A percentile compares a stretch with the other conserved stretches of the same genome.
Evolutionary conservation across 129 eudicot species (phyloP).

Genomic region (Apium graveolens): DNA sequence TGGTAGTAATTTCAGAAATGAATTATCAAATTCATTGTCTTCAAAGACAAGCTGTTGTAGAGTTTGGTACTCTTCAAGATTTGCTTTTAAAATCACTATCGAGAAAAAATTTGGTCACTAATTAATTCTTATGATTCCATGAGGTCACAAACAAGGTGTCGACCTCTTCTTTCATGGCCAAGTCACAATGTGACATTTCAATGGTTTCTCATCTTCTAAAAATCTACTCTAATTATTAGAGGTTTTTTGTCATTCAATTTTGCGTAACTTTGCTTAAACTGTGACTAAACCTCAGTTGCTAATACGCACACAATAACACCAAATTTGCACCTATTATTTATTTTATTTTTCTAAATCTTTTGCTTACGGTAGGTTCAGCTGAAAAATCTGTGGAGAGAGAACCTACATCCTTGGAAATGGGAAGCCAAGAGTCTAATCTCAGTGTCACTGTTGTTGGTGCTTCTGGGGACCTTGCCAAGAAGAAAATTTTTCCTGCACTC

Average conservation of each 20-base stretch:
- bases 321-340: not conserved
- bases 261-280: not conserved
- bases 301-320: not conserved
- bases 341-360: not conserved
- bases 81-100: no score
- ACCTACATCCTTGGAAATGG: slow-evolving; percentile 16
- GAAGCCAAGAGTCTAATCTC: slow-evolving; percentile 37
- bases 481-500: slow-evolving; percentile 85
- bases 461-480: slow-evolving; percentile 94
- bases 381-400: slow-evolving; percentile 44
- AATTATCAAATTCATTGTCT: no score
- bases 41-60: no score
- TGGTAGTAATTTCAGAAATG: no score
- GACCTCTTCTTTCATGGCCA: not conserved
- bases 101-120: not conserved
- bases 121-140: not conserved
- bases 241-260: not conserved
- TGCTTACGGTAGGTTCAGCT: slow-evolving; percentile 34
- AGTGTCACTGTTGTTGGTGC: slow-evolving; percentile 84
- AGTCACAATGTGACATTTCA: not conserved
- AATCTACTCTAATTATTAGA: not conserved
- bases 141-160: not conserved
- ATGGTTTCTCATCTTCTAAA: not conserved
- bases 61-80: no score
- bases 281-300: not conserved